Conservation (phyloP, 805 yeast species). For the Starmerella floris region DNA sequence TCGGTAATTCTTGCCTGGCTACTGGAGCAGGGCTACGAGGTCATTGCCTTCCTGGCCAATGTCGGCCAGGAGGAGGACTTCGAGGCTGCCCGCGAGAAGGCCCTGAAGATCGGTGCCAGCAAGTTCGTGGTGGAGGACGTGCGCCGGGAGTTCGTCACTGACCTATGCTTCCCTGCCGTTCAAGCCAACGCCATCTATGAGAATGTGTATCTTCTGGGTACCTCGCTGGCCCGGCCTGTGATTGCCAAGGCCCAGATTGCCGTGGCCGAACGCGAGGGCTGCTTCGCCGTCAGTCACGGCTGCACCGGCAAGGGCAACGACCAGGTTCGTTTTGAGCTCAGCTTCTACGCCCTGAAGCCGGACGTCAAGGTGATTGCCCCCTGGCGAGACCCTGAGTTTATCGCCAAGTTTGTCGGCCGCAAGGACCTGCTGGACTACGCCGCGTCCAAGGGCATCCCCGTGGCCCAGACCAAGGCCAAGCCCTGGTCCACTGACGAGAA, state of each 20-base stretch:
- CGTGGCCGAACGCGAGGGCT: constrained; percentile 93
- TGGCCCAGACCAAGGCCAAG: constrained; percentile 93
- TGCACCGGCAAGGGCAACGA: constrained; percentile 99
- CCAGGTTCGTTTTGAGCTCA: constrained; percentile 94
- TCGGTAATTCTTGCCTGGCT: constrained; percentile 97
- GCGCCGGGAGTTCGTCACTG: constrained; percentile 86
- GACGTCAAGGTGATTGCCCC: constrained; percentile 96
- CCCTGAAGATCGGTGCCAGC: constrained; percentile 91
- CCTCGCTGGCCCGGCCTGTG: constrained; percentile 97
- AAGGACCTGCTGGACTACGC: constrained; percentile 91
- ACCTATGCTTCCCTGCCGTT: constrained; percentile 89
- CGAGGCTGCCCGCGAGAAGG: constrained; percentile 92
- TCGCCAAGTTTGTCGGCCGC: constrained; percentile 95
- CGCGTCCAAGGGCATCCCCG: constrained; percentile 81
- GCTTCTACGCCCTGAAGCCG: constrained; percentile 95
- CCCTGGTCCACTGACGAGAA: constrained; percentile 99
- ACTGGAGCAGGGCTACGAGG: constrained; percentile 95
- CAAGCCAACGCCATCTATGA: constrained; percentile 97
- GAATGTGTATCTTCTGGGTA: constrained; percentile 91
- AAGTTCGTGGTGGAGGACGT: constrained; percentile 90
- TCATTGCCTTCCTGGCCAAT: constrained; percentile 94
- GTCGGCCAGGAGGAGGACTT: constrained; percentile 99
- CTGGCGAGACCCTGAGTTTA: constrained; percentile 95
- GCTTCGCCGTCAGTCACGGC: constrained; percentile 97
- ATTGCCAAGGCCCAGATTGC: constrained; percentile 96